Evolutionary conservation across 768 basidiomycete species (phyloP).

Genomic region (Pleurotus giganteus): DNA sequence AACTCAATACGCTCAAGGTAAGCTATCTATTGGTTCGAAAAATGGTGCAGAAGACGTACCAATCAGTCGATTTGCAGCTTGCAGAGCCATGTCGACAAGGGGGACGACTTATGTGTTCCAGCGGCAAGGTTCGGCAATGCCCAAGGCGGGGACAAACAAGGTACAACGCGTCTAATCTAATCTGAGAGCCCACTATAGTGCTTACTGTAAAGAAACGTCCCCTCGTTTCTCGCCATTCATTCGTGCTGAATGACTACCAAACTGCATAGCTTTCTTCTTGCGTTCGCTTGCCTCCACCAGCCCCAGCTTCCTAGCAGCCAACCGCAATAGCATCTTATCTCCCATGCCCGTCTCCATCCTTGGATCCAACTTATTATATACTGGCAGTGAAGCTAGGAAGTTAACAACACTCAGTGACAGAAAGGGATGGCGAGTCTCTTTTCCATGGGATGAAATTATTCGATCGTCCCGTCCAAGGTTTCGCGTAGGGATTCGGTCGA

Average conservation of each 20-base stretch:
- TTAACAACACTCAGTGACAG: slow-evolving; percentile 76
- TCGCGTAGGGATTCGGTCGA: slow-evolving; percentile 81
- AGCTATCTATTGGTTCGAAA: background rate
- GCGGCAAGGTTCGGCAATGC: slow-evolving; percentile 45
- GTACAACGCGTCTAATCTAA: slow-evolving; percentile 8
- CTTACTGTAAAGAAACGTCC: slow-evolving; percentile 35
- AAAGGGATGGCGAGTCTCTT: slow-evolving; percentile 91
- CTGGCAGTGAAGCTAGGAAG: slow-evolving; percentile 76
- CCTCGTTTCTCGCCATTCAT: slow-evolving; percentile 73
- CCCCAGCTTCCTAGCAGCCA: slow-evolving; percentile 72
- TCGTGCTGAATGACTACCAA: slow-evolving; percentile 84
- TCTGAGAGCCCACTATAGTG: background rate
- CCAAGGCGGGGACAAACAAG: background rate
- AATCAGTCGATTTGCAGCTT: slow-evolving; percentile 45
- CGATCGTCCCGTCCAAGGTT: slow-evolving; percentile 96
- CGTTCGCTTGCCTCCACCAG: slow-evolving; percentile 68
- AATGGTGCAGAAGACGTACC: slow-evolving; percentile 31
- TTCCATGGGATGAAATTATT: slow-evolving; percentile 85
- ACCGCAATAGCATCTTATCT: slow-evolving; percentile 83
- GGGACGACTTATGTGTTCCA: slow-evolving; percentile 15
- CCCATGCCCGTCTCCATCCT: slow-evolving; percentile 73
- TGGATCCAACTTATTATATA: slow-evolving; percentile 81
- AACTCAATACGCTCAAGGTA: slow-evolving; percentile 27
- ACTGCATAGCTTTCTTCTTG: slow-evolving; percentile 97
- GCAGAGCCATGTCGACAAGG: slow-evolving; percentile 44